phyloP scores from a whole-genome alignment of 2,329 filamentous ascomycete genomes.

The Claviceps sp. region DNA sequence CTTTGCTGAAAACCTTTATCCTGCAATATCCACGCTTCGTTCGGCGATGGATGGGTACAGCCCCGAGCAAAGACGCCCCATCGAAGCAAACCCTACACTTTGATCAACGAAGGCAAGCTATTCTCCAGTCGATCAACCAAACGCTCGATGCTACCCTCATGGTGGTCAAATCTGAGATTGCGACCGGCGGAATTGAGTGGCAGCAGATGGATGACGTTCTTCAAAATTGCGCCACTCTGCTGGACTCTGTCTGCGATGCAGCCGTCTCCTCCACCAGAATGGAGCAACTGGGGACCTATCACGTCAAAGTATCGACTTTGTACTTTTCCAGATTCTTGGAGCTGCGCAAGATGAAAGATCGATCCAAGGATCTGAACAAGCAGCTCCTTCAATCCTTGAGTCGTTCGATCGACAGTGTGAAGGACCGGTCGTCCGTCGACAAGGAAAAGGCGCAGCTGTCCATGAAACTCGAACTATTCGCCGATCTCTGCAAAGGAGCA shows the following conservation, averaged over 20 bases:
- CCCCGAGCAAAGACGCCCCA: conserved; percentile 34
- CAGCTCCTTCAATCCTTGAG: conserved; percentile 43
- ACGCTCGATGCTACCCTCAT: conserved; percentile 48
- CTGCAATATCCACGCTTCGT: conserved; percentile 47
- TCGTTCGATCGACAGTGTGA: conserved; percentile 50
- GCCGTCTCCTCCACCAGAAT: conserved; percentile 15
- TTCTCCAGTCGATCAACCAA: conserved; percentile 38
- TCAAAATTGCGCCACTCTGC: conserved; percentile 39
- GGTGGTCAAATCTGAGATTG: conserved; percentile 39
- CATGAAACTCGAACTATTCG: conserved; percentile 54
- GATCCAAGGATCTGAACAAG: conserved; percentile 22
- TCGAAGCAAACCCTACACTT: conserved; percentile 48
- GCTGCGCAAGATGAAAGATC: conserved; percentile 30
- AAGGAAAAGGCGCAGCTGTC: conserved; percentile 46
- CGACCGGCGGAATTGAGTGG: conserved; percentile 35
- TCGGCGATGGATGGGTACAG: conserved; percentile 47
- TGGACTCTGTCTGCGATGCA: conserved; percentile 37
- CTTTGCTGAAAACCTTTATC: conserved; percentile 41
- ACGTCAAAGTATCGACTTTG: conserved; percentile 56
- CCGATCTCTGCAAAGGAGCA: conserved; percentile 41
- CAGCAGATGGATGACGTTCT: conserved; percentile 42
- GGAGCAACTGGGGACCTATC: conserved; percentile 30
- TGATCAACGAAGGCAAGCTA: conserved; percentile 42
- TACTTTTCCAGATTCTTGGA: conserved; percentile 52
- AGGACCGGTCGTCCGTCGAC: conserved; percentile 38